Base-by-base conservation (phyloP, 2,329 filamentous ascomycete genomes). In the Aspergillus awamori region DNA sequence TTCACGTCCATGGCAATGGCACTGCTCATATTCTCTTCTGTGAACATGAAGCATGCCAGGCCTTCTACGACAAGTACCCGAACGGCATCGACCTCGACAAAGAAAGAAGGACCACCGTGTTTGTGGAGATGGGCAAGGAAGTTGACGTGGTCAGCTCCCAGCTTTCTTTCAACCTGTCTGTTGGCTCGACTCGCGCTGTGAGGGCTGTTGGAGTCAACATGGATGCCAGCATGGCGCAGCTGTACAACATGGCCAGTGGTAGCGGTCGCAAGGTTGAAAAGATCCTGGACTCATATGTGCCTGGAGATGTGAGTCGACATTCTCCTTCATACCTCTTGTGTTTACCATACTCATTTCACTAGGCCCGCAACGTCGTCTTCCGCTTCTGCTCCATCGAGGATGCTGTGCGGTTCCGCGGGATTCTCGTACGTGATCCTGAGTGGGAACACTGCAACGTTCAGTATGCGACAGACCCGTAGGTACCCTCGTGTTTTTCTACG, bases 301-400 rank as follows among this genome's bases (percentile, higher is more conserved):
- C 70, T 5, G 70, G 68, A n/a, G 76, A 74, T 11, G 81, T 82
- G 73, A 77, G 80, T 63, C 17, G 11, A 26, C 4, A 43, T 15
- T 10, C 11, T 22, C 54, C 11, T 30, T 24, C 11, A 39, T 10
- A 11, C 53, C 26, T n/a, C n/a, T 20, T 26, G 8, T 36, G 39
- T 26, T 8, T 20, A 28, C 43, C 24, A 55, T 61, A 38, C 62
- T 43, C 7, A 63, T 5, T 4, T n/a, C 8, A 24, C 17, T 58
- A 82, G 80, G 71, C 74, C 33, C 74, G 76, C 43, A 77, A 73
- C 33, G 76, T 82, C n/a, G 72, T 77, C 30, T 83, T 83, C 66
- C 79, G 81, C 8, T 83, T 84, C 68, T 76, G 73, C 47, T 80
- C 74, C 62, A 80, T 83, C 59, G 72, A 75, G 24, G 71, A 83